Base-by-base conservation (phyloP, 2,329 filamentous ascomycete species). In the Neonectria neomacrospora region DNA sequence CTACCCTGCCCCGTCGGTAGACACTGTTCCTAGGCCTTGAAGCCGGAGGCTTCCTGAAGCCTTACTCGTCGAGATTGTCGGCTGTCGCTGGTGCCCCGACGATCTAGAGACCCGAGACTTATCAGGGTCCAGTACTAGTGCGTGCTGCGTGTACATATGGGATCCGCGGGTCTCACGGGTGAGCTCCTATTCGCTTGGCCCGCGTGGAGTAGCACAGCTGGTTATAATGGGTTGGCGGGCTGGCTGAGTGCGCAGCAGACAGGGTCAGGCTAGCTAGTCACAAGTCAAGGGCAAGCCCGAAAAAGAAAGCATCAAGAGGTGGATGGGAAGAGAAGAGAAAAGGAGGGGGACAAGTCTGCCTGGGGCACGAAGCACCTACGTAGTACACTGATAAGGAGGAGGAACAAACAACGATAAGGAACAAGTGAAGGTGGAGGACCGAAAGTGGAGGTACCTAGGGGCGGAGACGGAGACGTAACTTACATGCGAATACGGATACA, bases 211-310 rank as follows among this genome's bases (percentile, higher is more conserved):
- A 22, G 44, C 44, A n/a, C 54, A 26, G 37, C 32, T 39, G 39
- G 23, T 26, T 26, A 6, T 3, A 6, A 26, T 26, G 23, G 23
- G 23, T 26, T 26, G 23, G 23, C 23, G 23, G 23, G 61, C 52
- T 57, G 66, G 44, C 60, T 50, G 48, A 34, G 16, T 34, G 47
- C 14, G 34, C 34, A n/a, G 34, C n/a, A 50, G 47, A 44, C 61
- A 69, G 47, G 67, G 62, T 58, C 39, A 37, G 45, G 54, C 67
- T 50, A 58, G 54, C 67, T 50, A 58, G 67, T 52, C 30, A 52
- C 18, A 23, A 37, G 12, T 14, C 32, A 23, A 18, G 39, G 51
- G 51, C 48, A 28, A 57, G 58, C 57, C 23, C 52, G 41, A 42
- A 39, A 57, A 47, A 52, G 39, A 51, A 39, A 53, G 42, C 23